Conservation (phyloP, 2,329 filamentous ascomycete genomes). For the Raffaelea albimanens region DNA sequence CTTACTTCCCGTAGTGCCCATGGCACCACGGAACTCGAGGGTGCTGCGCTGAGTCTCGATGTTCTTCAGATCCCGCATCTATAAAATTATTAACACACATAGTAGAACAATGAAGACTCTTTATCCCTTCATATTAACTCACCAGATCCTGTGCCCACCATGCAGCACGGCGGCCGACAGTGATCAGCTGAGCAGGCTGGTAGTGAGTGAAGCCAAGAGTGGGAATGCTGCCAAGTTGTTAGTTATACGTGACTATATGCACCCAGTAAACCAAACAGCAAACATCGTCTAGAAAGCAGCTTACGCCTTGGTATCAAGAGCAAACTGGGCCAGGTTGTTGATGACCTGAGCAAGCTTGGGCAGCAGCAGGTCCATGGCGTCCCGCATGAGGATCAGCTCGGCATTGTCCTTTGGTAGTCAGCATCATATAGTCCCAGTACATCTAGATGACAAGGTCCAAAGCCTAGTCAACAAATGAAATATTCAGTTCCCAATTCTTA, state of each 20-base stretch:
- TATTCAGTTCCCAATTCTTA: no score
- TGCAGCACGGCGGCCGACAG: constrained; percentile 57
- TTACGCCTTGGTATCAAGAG: constrained; percentile 36
- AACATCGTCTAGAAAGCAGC: constrained; percentile 17
- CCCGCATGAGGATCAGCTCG: constrained; percentile 67
- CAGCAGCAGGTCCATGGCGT: constrained; percentile 66
- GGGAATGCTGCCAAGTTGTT: constrained; percentile 21
- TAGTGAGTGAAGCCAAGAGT: constrained; percentile 48
- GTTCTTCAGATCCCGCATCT: constrained; percentile 59
- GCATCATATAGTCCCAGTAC: no score
- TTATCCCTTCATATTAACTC: no score
- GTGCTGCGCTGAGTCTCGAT: constrained; percentile 60
- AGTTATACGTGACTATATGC: no score
- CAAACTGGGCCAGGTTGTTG: constrained; percentile 62
- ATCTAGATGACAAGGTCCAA: no score
- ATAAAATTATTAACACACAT: no score
- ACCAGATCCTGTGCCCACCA: constrained; percentile 68
- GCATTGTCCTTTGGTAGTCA: no score
- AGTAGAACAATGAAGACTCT: constrained; percentile 28
- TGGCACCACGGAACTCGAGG: constrained; percentile 66
- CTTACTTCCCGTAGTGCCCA: constrained; percentile 21
- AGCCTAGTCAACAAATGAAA: no score
- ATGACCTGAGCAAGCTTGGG: constrained; percentile 74
- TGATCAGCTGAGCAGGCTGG: constrained; percentile 51
- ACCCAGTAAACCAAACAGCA: no score